These are phyloP conservation scores for Leccinum aurantiacum DNA, from an alignment of 768 basidiomycete species.

Conservation along the genomic window DNA sequence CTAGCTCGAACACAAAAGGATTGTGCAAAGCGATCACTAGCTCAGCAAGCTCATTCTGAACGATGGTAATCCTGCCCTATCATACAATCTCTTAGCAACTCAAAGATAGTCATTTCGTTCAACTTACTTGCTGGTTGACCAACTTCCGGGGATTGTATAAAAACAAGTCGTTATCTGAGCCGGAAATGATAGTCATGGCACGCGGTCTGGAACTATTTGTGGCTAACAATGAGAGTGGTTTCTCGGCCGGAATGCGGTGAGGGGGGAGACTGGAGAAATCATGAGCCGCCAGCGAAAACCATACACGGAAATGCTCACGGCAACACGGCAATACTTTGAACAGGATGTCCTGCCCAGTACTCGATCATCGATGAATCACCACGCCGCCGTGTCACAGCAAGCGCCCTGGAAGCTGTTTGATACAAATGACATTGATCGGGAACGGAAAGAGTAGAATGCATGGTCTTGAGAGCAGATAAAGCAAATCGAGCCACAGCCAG, in stretches of 20 bases:
- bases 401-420: constrained; percentile 66
- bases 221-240: constrained; percentile 56
- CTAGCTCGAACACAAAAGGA: constrained; percentile 89
- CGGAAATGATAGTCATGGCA: constrained; percentile 48
- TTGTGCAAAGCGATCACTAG: constrained; percentile 85
- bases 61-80: constrained; percentile 63
- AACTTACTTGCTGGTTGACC: constrained; percentile 53
- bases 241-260: constrained; percentile 72
- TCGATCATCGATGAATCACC: constrained; percentile 70
- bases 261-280: constrained; percentile 56
- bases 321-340: constrained; percentile 74
- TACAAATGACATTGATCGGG: constrained; percentile 82
- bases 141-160: constrained; percentile 86
- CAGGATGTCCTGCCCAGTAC: constrained; percentile 85
- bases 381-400: constrained; percentile 73
- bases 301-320: constrained; percentile 51
- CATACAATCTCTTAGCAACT: constrained; percentile 1
- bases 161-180: constrained; percentile 74
- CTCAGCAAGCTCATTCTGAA: constrained; percentile 82
- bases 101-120: background rate
- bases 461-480: constrained; percentile 78
- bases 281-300: constrained; percentile 2
- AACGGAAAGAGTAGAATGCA: constrained; percentile 66
- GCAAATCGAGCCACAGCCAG: constrained; percentile 83
- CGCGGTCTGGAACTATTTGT: constrained; percentile 38